Conservation (phyloP, 345 rosid species). For the Limnanthes douglasii region DNA sequence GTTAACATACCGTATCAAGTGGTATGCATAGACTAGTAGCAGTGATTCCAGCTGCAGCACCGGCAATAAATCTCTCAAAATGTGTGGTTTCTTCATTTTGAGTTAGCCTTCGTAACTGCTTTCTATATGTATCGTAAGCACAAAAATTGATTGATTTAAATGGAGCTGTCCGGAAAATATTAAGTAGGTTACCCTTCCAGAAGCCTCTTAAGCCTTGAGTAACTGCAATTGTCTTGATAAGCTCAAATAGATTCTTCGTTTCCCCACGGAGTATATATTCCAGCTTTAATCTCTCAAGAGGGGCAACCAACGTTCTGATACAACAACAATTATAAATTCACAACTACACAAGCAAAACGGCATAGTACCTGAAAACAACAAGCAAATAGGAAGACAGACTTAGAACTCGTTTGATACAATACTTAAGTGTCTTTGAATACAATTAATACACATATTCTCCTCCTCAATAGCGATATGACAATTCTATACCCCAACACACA, state of each 20-base stretch:
- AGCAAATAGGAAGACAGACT: no score
- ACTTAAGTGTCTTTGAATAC: no score
- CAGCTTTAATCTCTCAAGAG: conserved; percentile 84
- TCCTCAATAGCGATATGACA: no score
- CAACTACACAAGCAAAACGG: not conserved
- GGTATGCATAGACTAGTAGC: conserved; percentile 87
- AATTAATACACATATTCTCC: no score
- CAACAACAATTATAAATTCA: conserved; percentile 3
- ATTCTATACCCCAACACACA: no score
- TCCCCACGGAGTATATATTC: conserved; percentile 77
- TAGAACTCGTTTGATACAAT: no score
- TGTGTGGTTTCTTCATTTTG: conserved; percentile 66
- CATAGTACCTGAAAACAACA: not conserved
- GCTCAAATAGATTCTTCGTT: conserved; percentile 44
- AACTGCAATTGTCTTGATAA: conserved; percentile 39
- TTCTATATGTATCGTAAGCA: conserved; percentile 77
- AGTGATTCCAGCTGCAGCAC: conserved; percentile 93
- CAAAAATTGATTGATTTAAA: conserved; percentile 90
- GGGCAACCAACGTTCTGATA: conserved; percentile 70
- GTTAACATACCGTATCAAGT: conserved; percentile 80
- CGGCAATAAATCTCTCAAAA: conserved; percentile 80
- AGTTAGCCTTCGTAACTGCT: conserved; percentile 39
- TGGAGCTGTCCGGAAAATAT: conserved; percentile 91
- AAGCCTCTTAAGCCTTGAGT: conserved; percentile 71
- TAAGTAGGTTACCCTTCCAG: conserved; percentile 89